Base-by-base conservation (phyloP, 345 rosid genomes). In the Cardamine chenopodiifolia region DNA sequence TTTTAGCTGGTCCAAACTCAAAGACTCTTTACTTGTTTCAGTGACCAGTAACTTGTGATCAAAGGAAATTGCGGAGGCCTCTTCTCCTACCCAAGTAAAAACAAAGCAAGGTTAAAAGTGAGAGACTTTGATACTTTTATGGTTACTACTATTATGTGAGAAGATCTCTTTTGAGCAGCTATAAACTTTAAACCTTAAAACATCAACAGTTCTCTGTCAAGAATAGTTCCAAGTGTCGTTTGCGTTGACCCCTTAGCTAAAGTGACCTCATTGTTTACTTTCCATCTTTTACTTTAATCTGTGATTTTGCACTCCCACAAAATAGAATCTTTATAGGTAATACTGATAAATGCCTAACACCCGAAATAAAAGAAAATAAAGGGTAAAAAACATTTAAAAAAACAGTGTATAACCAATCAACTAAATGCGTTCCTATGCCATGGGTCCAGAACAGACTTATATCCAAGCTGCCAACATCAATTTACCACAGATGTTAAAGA, bases 101-200 rank as follows among this genome's bases (percentile, higher is more conserved):
- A n/a, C 48, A 53, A 42, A 61, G 8, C 29, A 44, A 76, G 31
- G 65, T 55, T 40, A 22, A 59, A 60, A 52, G 55, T 29, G 45
- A 74, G 3, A 4, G 47, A 52, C 32, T 18, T 20, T 31, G 17
- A 61, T 39, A 32, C 44, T 45, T 50, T 35, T 49, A 50, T 19
- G 47, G 34, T 74, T 49, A 57, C 50, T 57, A 9, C 4, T 47
- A 47, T 1, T 23, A 47, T 55, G 78, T 7, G 31, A 34, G 25
- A 47, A 59, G 62, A 66, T 66, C 72, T 48, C 17, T 62, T 31
- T 44, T 23, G 42, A 75, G 74, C 64, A 75, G 74, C 63, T 62
- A 23, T 2, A 62, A 69, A 76, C 53, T 56, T 47, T 28, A 54
- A 70, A 70, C 80, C 66, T 77, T 70, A 77, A 69, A 70, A 70